These are phyloP conservation scores for Citrullus colocynthis DNA, from an alignment of 306 rosid genomes.

Conservation along the genomic window DNA sequence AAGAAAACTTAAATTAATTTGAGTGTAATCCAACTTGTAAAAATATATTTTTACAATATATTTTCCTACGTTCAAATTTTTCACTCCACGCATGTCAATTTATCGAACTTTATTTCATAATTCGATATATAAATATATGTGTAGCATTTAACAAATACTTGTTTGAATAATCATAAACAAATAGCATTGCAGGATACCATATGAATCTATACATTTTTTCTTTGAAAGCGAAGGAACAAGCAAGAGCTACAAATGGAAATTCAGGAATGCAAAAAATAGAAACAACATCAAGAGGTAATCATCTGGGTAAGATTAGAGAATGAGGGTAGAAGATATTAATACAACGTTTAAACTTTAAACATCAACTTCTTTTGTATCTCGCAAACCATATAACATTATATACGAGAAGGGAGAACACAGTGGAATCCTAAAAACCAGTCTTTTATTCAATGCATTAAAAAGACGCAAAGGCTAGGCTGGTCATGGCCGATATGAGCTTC, in stretches of 20 bases:
- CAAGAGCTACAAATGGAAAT: background rate
- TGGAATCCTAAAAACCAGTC: conserved; percentile 6
- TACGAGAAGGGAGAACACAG: background rate
- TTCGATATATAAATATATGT: too few species aligned
- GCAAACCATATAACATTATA: conserved; percentile 5
- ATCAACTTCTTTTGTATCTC: conserved; percentile 1
- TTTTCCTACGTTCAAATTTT: too few species aligned
- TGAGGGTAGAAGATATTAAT: background rate
- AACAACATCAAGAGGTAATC: background rate
- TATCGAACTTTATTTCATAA: too few species aligned
- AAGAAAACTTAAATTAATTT: too few species aligned
- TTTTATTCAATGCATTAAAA: conserved; percentile 92
- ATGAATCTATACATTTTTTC: background rate
- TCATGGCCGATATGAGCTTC: conserved; percentile 8
- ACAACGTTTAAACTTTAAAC: background rate
- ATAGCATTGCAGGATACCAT: too few species aligned
- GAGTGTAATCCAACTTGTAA: too few species aligned
- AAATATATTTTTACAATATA: too few species aligned
- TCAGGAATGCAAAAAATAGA: background rate
- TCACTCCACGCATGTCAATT: too few species aligned
- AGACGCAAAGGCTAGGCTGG: conserved; percentile 48
- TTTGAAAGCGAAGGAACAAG: background rate
- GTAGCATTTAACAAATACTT: too few species aligned
- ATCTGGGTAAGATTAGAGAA: background rate
- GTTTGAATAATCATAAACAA: too few species aligned